These are phyloP conservation scores for Melampsora occidentalis DNA, from an alignment of 1,284 basidiomycete species.

Conservation along the genomic window DNA sequence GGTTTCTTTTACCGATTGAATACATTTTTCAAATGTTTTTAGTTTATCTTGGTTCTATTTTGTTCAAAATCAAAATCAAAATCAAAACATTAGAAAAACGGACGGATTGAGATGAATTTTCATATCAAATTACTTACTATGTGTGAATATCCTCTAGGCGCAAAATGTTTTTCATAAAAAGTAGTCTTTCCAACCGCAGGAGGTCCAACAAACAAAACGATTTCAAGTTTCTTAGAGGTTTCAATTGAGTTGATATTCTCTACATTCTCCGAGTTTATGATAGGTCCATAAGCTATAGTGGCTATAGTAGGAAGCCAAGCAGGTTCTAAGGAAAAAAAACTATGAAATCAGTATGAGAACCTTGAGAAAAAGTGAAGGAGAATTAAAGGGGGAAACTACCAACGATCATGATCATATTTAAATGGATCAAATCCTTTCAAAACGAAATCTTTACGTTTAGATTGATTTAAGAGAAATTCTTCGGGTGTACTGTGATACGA, in stretches of 20 bases:
- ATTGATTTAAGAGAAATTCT: slow-evolving; percentile 74
- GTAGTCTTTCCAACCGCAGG: slow-evolving; percentile 84
- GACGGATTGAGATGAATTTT: background rate
- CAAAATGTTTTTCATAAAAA: slow-evolving; percentile 71
- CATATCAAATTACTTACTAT: slow-evolving; percentile 54
- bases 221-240: slow-evolving; percentile 51
- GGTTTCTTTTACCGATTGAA: slow-evolving; percentile 64
- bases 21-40: slow-evolving; percentile 69
- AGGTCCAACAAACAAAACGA: slow-evolving; percentile 82
- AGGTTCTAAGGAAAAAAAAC: slow-evolving; percentile 57
- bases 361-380: background rate
- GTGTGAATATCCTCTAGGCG: slow-evolving; percentile 68
- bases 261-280: slow-evolving; percentile 9
- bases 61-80: no score
- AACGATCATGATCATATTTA: slow-evolving; percentile 42
- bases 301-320: slow-evolving; percentile 65
- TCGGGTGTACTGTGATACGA: slow-evolving; percentile 51
- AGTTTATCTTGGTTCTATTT: slow-evolving; percentile 73
- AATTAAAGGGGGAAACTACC: background rate
- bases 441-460: slow-evolving; percentile 56
- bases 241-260: slow-evolving; percentile 47
- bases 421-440: slow-evolving; percentile 61
- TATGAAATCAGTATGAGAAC: background rate
- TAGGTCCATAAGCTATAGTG: slow-evolving; percentile 57
- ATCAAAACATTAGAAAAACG: background rate